Evolutionary conservation across 805 yeast species (phyloP).

Genomic region (Starmera amethionina): DNA sequence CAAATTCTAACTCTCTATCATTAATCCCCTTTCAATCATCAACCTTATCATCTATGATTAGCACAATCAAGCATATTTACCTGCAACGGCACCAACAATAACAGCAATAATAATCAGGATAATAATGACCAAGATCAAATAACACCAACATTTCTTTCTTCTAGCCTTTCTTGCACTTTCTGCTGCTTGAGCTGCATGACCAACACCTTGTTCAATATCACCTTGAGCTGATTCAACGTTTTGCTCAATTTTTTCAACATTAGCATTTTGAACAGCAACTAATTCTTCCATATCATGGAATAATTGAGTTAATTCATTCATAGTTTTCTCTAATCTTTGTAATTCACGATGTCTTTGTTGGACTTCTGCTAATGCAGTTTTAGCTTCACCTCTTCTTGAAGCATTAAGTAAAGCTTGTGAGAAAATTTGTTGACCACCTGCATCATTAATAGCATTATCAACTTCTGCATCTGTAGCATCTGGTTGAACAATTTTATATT

Average conservation of each 20-base stretch:
- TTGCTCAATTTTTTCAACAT: constrained; percentile 73
- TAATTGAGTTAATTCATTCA: constrained; percentile 90
- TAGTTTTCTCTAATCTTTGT: constrained; percentile 87
- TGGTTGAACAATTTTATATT: constrained; percentile 82
- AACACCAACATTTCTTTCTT: constrained; percentile 83
- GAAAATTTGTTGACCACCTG: constrained; percentile 83
- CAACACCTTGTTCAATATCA: constrained; percentile 90
- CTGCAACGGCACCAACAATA: constrained; percentile 38
- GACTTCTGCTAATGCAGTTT: constrained; percentile 90
- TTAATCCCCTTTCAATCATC: neutral
- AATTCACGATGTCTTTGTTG: constrained; percentile 93
- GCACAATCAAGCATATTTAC: constrained; percentile 1
- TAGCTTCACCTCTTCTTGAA: constrained; percentile 89
- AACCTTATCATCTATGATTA: neutral
- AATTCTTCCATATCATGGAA: constrained; percentile 94
- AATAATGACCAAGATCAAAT: constrained; percentile 50
- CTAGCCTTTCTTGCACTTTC: constrained; percentile 83
- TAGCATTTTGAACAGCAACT: constrained; percentile 91
- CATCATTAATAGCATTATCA: constrained; percentile 74
- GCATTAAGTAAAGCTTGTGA: constrained; percentile 85
- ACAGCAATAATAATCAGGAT: constrained; percentile 57
- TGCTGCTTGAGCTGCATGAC: constrained; percentile 87
- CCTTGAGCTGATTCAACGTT: constrained; percentile 77
- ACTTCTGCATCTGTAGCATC: constrained; percentile 79
- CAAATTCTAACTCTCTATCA: too few relatives aligned